Evolutionary conservation across 345 rosid genomes (phyloP).

Genomic region (Hibiscus trionum): DNA sequence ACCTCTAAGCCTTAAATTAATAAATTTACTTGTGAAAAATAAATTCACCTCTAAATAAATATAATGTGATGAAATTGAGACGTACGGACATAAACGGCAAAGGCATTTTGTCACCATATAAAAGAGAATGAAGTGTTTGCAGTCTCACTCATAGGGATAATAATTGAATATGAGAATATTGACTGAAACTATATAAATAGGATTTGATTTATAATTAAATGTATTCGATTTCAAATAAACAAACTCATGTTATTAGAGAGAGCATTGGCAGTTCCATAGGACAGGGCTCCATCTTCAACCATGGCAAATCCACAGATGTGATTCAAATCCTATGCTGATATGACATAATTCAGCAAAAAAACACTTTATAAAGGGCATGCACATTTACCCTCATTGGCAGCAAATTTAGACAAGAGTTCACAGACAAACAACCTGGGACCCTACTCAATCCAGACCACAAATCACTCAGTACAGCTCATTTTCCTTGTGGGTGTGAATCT

Average conservation of each 20-base stretch:
- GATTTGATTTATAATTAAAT: too few relatives aligned
- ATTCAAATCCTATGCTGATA: background rate
- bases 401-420: background rate
- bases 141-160: too few relatives aligned
- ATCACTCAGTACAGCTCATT: slow-evolving; percentile 41
- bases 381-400: background rate
- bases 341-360: background rate
- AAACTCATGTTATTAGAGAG: background rate
- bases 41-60: too few relatives aligned
- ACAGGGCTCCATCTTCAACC: background rate
- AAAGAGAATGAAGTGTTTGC: too few relatives aligned
- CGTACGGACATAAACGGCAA: too few relatives aligned
- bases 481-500: slow-evolving; percentile 83
- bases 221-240: too few relatives aligned
- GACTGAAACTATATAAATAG: too few relatives aligned
- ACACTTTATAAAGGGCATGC: background rate
- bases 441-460: background rate
- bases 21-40: too few relatives aligned
- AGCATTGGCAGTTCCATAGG: background rate
- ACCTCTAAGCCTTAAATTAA: too few relatives aligned
- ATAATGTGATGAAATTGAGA: too few relatives aligned
- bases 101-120: too few relatives aligned
- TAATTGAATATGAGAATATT: too few relatives aligned
- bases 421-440: background rate
- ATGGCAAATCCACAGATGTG: background rate